Percentiles rank a stretch among this genome's conserved stretches.
These are phyloP conservation scores for Penicillium sp. DNA, from an alignment of 2,329 filamentous ascomycete species.

Conservation along the genomic window DNA sequence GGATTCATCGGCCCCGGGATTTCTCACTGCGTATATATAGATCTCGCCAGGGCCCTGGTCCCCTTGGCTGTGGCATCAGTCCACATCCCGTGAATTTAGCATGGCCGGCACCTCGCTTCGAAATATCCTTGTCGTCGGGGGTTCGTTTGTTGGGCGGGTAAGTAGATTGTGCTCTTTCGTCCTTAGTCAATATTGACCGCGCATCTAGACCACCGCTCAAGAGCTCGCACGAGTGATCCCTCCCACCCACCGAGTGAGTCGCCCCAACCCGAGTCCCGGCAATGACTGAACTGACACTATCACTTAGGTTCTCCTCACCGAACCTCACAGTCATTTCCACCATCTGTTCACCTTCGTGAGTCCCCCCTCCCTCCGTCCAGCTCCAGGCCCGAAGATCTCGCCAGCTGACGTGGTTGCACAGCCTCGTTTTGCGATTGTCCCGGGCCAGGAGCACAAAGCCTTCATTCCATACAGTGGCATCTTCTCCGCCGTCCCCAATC, in stretches of 20 bases:
- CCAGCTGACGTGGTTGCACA: too few relatives aligned
- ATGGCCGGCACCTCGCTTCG: constrained; percentile 30
- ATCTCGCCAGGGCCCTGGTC: too few relatives aligned
- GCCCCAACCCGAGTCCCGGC: too few relatives aligned
- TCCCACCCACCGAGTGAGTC: constrained; percentile 33
- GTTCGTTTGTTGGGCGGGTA: constrained; percentile 38
- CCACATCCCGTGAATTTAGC: too few relatives aligned
- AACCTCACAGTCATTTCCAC: constrained; percentile 38
- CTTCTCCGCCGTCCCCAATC: constrained; percentile 25
- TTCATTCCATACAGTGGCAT: constrained; percentile 36
- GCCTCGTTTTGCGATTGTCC: constrained; percentile 35
- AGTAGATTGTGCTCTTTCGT: constrained; percentile 4
- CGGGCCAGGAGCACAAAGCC: constrained; percentile 38
- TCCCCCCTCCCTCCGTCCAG: not conserved
- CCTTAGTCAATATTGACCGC: constrained; percentile 11
- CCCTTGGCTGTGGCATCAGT: too few relatives aligned
- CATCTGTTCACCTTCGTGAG: constrained; percentile 38
- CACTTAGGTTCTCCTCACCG: constrained; percentile 33
- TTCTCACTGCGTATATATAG: not conserved
- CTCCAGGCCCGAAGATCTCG: too few relatives aligned
- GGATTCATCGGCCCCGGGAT: not conserved
- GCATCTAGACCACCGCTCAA: constrained; percentile 30
- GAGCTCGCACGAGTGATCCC: constrained; percentile 36
- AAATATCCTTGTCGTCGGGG: constrained; percentile 38
- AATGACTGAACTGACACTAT: not conserved